Evolutionary conservation across 1,284 basidiomycete genomes (phyloP).

Genomic region (Laetiporus sulphureus): DNA sequence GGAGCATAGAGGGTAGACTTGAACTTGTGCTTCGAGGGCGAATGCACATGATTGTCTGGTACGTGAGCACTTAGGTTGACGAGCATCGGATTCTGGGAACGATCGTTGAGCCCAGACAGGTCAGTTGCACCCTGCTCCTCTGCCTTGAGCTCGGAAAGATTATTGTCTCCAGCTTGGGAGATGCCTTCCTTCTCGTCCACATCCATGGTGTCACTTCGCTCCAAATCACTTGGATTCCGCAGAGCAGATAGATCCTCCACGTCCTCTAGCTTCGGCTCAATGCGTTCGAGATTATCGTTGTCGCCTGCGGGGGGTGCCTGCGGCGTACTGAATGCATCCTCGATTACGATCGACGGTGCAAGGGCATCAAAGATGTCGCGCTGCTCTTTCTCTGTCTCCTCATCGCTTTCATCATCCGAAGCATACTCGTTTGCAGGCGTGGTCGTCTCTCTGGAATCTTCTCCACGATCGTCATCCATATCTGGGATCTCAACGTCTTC

Average conservation of each 20-base stretch:
- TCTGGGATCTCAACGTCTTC: conserved; percentile 12
- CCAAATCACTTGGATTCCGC: conserved; percentile 19
- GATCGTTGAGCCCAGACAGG: conserved; percentile 18
- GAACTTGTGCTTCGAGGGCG: conserved; percentile 12
- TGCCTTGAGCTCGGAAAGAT: background rate
- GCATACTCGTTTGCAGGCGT: conserved; percentile 27
- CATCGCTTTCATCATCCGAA: conserved; percentile 59
- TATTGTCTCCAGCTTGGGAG: no score
- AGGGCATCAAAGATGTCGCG: conserved; percentile 52
- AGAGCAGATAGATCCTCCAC: conserved; percentile 50
- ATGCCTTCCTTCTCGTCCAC: conserved; percentile 23
- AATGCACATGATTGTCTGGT: conserved; percentile 22
- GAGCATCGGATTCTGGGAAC: conserved; percentile 42
- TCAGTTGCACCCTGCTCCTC: conserved; percentile 7
- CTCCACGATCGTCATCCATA: conserved; percentile 16
- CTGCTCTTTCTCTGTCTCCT: conserved; percentile 43
- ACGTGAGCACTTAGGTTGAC: conserved; percentile 21
- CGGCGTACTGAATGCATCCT: conserved; percentile 36
- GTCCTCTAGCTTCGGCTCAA: conserved; percentile 57
- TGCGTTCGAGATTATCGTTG: conserved; percentile 28
- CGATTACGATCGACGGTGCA: conserved; percentile 39
- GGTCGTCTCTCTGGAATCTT: conserved; percentile 22
- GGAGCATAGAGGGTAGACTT: conserved; percentile 44
- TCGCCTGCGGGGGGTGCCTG: conserved; percentile 14
- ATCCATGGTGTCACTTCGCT: conserved; percentile 25